These are phyloP conservation scores for Zygoascus ofunaensis DNA, from an alignment of 805 yeast species.

Conservation along the genomic window DNA sequence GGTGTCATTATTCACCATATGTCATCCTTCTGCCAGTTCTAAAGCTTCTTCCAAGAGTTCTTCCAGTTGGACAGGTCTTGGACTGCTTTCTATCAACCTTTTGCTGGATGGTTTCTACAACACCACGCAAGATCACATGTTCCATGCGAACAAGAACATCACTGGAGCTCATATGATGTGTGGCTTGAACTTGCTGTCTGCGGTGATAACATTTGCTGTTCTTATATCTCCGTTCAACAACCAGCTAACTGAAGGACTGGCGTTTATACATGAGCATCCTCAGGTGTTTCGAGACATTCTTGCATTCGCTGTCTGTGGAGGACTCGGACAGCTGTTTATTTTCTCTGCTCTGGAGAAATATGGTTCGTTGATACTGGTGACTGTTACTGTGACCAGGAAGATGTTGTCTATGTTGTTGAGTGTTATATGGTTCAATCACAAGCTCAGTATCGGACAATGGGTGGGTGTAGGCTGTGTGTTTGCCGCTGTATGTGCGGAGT, in stretches of 20 bases:
- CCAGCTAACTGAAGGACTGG: slow-evolving; percentile 42
- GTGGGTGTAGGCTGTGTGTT: slow-evolving; percentile 71
- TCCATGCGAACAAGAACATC: slow-evolving; percentile 41
- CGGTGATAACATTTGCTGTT: slow-evolving; percentile 33
- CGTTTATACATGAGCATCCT: slow-evolving; percentile 45
- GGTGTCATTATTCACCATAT: slow-evolving; percentile 66
- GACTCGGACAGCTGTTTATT: slow-evolving; percentile 90
- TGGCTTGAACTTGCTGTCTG: slow-evolving; percentile 44
- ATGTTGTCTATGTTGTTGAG: slow-evolving; percentile 92
- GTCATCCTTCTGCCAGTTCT: slow-evolving; percentile 28
- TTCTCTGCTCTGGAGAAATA: slow-evolving; percentile 75
- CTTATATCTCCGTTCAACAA: slow-evolving; percentile 41
- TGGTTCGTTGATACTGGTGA: slow-evolving; percentile 76
- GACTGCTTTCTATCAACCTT: slow-evolving; percentile 50
- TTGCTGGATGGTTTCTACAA: slow-evolving; percentile 87
- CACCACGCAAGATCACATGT: slow-evolving; percentile 83
- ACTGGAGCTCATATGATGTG: slow-evolving; percentile 89
- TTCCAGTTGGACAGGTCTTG: slow-evolving; percentile 44
- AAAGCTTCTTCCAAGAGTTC: slow-evolving; percentile 25
- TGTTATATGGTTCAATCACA: slow-evolving; percentile 80
- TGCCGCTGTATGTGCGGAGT: slow-evolving; percentile 77
- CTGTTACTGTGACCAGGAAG: slow-evolving; percentile 92
- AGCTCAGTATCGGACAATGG: slow-evolving; percentile 59
- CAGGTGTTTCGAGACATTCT: slow-evolving; percentile 49
- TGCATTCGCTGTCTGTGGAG: slow-evolving; percentile 68